Percentiles rank a stretch among this genome's conserved stretches.
Evolutionary conservation across 495 filamentous ascomycete species (phyloP).

Genomic region (Xylona heveae): DNA sequence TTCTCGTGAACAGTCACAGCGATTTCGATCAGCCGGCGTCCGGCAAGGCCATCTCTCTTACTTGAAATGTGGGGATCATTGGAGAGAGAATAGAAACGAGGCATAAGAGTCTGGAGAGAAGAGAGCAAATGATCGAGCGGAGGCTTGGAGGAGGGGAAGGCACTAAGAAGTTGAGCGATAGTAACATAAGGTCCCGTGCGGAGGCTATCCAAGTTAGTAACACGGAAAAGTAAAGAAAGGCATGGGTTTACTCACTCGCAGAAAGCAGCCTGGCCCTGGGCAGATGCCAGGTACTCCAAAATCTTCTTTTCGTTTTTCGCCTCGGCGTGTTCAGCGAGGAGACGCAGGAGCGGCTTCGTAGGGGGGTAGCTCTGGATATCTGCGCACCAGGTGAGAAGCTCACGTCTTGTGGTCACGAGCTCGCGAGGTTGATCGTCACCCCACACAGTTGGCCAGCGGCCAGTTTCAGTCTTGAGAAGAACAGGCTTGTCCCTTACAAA

Average conservation of each 20-base stretch:
- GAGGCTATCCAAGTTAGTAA: slow-evolving; percentile 19
- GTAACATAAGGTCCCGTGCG: slow-evolving; percentile 74
- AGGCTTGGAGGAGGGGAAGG: slow-evolving; percentile 80
- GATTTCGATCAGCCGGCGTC: slow-evolving; percentile 74
- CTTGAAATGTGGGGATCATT: slow-evolving; percentile 82
- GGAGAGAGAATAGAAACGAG: slow-evolving; percentile 92
- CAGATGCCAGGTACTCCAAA: slow-evolving; percentile 61
- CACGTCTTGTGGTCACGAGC: slow-evolving; percentile 68
- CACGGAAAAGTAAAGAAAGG: not conserved
- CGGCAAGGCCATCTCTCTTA: slow-evolving; percentile 32
- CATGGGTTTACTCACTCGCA: slow-evolving; percentile 49
- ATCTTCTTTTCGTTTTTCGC: slow-evolving; percentile 73
- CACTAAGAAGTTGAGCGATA: slow-evolving; percentile 63
- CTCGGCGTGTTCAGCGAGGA: slow-evolving; percentile 67
- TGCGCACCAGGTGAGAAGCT: slow-evolving; percentile 83
- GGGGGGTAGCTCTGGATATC: slow-evolving; percentile 87
- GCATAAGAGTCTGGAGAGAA: slow-evolving; percentile 72
- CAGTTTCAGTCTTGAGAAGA: slow-evolving; percentile 49
- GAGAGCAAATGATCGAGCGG: slow-evolving; percentile 64
- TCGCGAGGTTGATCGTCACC: slow-evolving; percentile 72
- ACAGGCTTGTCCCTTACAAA: slow-evolving; percentile 66
- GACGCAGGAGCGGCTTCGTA: slow-evolving; percentile 66
- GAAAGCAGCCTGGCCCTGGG: slow-evolving; percentile 83
- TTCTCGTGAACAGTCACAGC: slow-evolving; percentile 87
- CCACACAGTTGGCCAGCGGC: slow-evolving; percentile 96